phyloP scores from a whole-genome alignment of 345 rosid species.

The Syzygium jambos region DNA sequence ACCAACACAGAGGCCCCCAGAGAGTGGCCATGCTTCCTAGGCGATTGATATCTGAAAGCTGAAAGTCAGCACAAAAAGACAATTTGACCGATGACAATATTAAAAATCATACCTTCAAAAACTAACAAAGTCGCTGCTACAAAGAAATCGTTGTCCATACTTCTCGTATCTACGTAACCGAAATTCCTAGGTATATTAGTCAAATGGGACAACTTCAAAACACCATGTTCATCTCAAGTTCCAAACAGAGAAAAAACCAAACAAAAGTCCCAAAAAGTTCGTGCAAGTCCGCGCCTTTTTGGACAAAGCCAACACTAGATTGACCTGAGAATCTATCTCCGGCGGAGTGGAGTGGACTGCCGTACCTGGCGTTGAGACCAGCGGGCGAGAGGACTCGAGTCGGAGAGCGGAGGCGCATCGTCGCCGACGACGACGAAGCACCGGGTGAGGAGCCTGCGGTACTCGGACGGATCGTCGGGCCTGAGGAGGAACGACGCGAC shows the following conservation, averaged over 20 bases:
- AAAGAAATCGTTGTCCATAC: not conserved
- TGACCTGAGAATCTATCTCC: not conserved
- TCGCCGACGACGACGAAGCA: slow-evolving; percentile 42
- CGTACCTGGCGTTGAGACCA: slow-evolving; percentile 57
- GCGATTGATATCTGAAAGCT: not conserved
- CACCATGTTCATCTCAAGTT: not conserved
- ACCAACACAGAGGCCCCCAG: too few relatives aligned
- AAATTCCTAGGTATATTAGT: not conserved
- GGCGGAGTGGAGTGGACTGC: not conserved
- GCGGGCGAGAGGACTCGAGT: slow-evolving; percentile 14
- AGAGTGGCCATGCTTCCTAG: too few relatives aligned
- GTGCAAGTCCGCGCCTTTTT: not conserved
- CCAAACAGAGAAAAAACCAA: not conserved
- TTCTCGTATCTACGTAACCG: not conserved
- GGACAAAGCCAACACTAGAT: not conserved
- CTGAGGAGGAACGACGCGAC: slow-evolving; percentile 32
- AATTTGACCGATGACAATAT: not conserved
- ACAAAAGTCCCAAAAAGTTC: not conserved
- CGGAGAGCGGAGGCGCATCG: slow-evolving; percentile 31
- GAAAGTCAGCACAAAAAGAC: not conserved
- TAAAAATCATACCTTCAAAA: not conserved
- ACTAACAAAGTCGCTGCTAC: not conserved
- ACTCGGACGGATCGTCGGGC: slow-evolving; percentile 44
- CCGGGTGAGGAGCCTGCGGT: slow-evolving; percentile 38
- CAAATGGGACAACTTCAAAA: not conserved